A percentile compares a stretch with the other conserved stretches of the same genome.
Conservation (phyloP, 768 basidiomycete genomes). For the Suillus bovinus region DNA sequence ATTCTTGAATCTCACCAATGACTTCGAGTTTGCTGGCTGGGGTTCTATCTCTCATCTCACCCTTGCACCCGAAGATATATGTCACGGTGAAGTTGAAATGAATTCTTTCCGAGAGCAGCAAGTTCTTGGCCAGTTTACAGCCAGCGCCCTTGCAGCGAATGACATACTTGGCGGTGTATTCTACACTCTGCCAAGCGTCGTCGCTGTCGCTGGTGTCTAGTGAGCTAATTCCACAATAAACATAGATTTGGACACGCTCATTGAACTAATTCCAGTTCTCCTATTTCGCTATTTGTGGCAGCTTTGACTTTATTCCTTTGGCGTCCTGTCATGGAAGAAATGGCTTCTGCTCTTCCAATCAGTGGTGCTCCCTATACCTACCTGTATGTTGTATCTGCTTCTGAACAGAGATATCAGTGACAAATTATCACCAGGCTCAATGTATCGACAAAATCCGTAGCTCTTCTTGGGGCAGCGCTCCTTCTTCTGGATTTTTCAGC, state of each 20-base stretch:
- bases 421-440: conserved; percentile 47
- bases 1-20: conserved; percentile 59
- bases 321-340: conserved; percentile 74
- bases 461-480: conserved; percentile 63
- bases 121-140: conserved; percentile 62
- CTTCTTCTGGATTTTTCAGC: conserved; percentile 72
- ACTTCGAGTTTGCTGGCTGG: conserved; percentile 77
- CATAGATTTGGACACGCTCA: not conserved
- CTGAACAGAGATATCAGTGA: not conserved
- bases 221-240: conserved; percentile 31
- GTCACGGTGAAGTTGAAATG: conserved; percentile 34
- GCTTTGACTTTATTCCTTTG: conserved; percentile 65
- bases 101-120: conserved; percentile 32
- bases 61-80: conserved; percentile 44
- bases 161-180: conserved; percentile 69
- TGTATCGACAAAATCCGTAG: conserved; percentile 60
- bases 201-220: conserved; percentile 64
- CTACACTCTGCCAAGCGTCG: conserved; percentile 67
- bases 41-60: conserved; percentile 51
- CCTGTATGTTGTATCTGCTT: conserved; percentile 41
- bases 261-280: conserved; percentile 49
- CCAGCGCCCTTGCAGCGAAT: conserved; percentile 66
- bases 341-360: conserved; percentile 67
- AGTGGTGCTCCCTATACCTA: conserved; percentile 74
- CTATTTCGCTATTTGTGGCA: conserved; percentile 65